Conservation (phyloP, 176 grass and related monocot species). For the Phyllostachys edulis region DNA sequence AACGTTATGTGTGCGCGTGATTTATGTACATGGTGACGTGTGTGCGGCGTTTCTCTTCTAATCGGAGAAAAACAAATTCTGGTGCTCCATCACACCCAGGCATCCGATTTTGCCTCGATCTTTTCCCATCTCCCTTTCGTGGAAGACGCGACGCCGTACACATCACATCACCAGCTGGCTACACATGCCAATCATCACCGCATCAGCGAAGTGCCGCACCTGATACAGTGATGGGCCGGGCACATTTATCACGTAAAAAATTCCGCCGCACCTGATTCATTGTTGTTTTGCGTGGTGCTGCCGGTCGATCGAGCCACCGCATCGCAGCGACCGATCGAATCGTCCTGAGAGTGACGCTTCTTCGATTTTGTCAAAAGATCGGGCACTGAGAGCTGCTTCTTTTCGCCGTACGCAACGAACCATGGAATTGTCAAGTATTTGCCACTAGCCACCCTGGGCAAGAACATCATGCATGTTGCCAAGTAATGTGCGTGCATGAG, state of each 20-base stretch:
- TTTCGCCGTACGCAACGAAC: background rate
- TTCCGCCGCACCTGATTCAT: background rate
- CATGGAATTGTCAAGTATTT: background rate
- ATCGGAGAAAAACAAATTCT: too few relatives aligned
- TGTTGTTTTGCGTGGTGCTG: background rate
- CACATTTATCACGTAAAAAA: conserved; percentile 10
- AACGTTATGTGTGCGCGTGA: too few relatives aligned
- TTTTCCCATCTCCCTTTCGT: background rate
- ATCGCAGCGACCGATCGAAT: conserved; percentile 9
- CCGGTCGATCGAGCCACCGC: background rate
- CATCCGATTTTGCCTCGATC: background rate
- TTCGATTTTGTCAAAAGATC: conserved; percentile 26
- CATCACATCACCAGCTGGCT: background rate
- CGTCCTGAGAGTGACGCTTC: background rate
- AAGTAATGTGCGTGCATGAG: background rate
- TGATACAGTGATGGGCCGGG: background rate
- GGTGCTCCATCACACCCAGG: background rate
- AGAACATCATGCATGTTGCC: background rate
- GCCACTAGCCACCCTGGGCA: background rate
- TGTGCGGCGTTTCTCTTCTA: too few relatives aligned
- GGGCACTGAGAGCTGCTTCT: too few relatives aligned
- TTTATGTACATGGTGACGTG: too few relatives aligned
- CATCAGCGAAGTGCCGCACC: background rate
- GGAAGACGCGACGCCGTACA: background rate
- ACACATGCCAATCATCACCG: background rate